Percentiles rank a stretch among this genome's conserved stretches.
Evolutionary conservation across 306 rosid species (phyloP).

Genomic region (Rosa rugosa): DNA sequence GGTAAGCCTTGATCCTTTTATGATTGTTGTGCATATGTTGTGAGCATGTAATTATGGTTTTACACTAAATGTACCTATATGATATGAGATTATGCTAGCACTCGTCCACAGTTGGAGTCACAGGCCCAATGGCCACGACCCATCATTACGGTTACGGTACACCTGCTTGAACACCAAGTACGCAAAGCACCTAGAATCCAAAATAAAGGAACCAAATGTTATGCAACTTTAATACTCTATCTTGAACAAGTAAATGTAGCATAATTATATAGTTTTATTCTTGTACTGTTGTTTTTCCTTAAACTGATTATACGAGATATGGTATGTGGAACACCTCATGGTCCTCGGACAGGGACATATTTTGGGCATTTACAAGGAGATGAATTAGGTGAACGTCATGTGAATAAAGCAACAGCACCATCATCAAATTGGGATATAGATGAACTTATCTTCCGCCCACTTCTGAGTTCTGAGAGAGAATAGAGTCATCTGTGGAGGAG

Average conservation of each 20-base stretch:
- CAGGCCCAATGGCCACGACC: too few relatives aligned
- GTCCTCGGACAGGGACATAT: background rate
- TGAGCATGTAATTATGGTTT: too few relatives aligned
- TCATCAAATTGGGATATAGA: background rate
- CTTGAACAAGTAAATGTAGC: background rate
- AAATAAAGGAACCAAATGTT: background rate
- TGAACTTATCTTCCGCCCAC: slow-evolving; percentile 2
- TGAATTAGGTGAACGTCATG: slow-evolving; percentile 18
- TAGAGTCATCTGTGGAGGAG: slow-evolving; percentile 22
- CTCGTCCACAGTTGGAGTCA: background rate
- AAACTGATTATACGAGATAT: background rate
- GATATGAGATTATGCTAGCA: background rate
- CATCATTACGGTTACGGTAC: too few relatives aligned
- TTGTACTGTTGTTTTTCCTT: background rate
- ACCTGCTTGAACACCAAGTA: too few relatives aligned
- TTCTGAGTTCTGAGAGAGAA: background rate
- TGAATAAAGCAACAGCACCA: slow-evolving; percentile 29
- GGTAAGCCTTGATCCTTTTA: too few relatives aligned
- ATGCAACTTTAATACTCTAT: background rate
- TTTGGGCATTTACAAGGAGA: slow-evolving; percentile 3
- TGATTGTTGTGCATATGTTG: too few relatives aligned
- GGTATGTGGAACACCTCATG: background rate
- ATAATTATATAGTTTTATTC: background rate
- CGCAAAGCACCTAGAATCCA: background rate
- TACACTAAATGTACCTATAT: background rate